Evolutionary conservation across 495 filamentous ascomycete genomes (phyloP), one percentile per base, ranked within the genome.

Genomic region (Penicillium simplicissimum): DNA sequence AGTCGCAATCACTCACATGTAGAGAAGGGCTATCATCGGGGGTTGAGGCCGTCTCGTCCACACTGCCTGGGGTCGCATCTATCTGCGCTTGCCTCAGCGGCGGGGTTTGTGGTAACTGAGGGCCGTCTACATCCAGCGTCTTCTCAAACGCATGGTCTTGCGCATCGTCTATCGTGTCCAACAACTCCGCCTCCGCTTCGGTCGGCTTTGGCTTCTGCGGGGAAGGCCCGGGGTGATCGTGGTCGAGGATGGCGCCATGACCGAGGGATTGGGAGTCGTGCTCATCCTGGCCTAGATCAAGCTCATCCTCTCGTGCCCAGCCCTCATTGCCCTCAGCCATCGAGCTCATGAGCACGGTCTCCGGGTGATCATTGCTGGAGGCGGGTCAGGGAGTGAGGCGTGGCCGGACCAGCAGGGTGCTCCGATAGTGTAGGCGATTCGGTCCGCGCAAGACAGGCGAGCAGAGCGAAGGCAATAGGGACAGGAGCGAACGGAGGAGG

Each of bases 21-120:
- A 96, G 69, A 14, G 95, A 97, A 15, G 92, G 93, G 4, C 91
- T 88, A 74, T 97, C 93, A 67, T 97, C 94, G 15, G 93, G 91
- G 14, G 85, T 89, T 2, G 91, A 95, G 43, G 86, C 66, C 10
- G 79, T 80, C 54, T 76, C 82, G 64, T 82, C 81, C 65, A 78
- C 61, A 64, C 77, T 79, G n/a, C 63, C 71, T 31, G 66, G 37
- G 5, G 35, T 53, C 28, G 42, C 68, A 35, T 58, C 62, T 38
- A 66, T 59, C 34, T 70, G 64, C 36, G 61, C 55, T 28, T 60
- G 43, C 51, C 63, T 66, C 34, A 66, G 67, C 54, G 67, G 73
- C 8, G 63, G 69, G 8, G 67, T 72, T 33, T 68, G 65, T n/a
- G 65, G 69, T 19, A 66, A 45, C 15, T 52, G 25, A 10, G 37